A percentile compares a stretch with the other conserved stretches of the same genome.
phyloP scores from a whole-genome alignment of 176 grass and related monocot species.

The Triticum timopheevii region DNA sequence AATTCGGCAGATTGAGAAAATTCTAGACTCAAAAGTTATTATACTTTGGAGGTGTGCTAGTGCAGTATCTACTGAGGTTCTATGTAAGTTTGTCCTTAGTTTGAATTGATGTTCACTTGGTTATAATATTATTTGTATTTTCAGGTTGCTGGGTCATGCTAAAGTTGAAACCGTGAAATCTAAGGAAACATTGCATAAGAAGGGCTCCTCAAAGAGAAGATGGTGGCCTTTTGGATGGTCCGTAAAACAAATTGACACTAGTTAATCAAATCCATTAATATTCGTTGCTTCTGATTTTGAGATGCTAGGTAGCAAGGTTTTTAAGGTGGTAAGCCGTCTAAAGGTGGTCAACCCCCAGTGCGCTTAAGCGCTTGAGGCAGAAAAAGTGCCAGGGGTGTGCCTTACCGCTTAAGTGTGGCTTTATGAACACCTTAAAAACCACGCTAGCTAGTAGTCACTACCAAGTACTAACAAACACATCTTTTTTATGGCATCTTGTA shows the following conservation, averaged over 20 bases:
- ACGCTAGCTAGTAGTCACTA: not conserved
- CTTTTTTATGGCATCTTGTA: not conserved
- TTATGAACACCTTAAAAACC: not conserved
- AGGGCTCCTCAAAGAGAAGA: conserved; percentile 65
- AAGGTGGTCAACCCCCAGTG: not conserved
- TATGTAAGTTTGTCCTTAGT: conserved; percentile 8
- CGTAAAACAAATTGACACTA: conserved; percentile 24
- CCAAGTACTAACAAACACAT: not conserved
- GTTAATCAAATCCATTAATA: not conserved
- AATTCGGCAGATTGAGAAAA: conserved; percentile 87
- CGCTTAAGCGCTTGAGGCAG: not conserved
- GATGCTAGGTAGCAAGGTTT: not conserved
- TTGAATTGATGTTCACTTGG: not conserved
- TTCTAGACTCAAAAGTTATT: conserved; percentile 89
- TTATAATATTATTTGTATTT: conserved; percentile 29
- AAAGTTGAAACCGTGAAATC: conserved; percentile 96
- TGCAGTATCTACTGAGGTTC: not conserved
- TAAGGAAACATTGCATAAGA: conserved; percentile 66
- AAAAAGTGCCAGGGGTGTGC: not conserved
- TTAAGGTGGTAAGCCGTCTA: not conserved
- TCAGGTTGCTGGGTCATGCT: conserved; percentile 93
- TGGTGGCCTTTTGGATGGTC: conserved; percentile 97
- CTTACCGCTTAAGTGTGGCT: not conserved
- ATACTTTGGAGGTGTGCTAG: conserved; percentile 82
- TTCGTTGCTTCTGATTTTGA: conserved; percentile 8